Conservation (phyloP, 768 basidiomycete genomes). For the Pleurotus sapidus region DNA sequence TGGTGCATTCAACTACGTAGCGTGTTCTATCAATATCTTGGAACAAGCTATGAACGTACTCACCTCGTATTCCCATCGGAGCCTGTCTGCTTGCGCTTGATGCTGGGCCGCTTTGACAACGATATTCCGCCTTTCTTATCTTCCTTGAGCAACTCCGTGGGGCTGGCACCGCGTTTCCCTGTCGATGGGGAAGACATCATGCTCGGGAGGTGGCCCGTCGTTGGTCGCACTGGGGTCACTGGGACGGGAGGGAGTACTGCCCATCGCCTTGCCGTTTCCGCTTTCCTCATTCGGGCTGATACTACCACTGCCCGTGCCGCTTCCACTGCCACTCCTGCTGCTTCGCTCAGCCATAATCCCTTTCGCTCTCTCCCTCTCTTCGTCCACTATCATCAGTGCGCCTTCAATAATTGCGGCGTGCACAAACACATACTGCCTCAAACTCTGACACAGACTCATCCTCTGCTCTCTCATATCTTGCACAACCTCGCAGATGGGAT, state of each 20-base stretch:
- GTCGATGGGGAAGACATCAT: slow-evolving; percentile 31
- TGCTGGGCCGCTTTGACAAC: slow-evolving; percentile 65
- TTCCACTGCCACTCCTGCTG: slow-evolving; percentile 13
- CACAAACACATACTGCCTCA: slow-evolving; percentile 93
- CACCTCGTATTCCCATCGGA: slow-evolving; percentile 3
- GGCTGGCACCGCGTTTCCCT: slow-evolving; percentile 68
- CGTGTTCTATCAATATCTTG: no score
- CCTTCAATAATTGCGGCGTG: slow-evolving; percentile 86
- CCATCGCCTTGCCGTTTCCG: background rate
- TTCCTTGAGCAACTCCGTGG: slow-evolving; percentile 66
- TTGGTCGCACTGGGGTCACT: slow-evolving; percentile 1
- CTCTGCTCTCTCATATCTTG: slow-evolving; percentile 95
- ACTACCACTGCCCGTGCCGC: slow-evolving; percentile 5
- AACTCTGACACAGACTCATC: slow-evolving; percentile 94
- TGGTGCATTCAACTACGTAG: no score
- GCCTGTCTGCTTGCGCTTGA: slow-evolving; percentile 41
- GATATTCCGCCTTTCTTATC: slow-evolving; percentile 53
- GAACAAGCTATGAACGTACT: background rate
- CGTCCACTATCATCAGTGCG: slow-evolving; percentile 71
- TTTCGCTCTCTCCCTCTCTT: slow-evolving; percentile 45
- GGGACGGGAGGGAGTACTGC: slow-evolving; percentile 1
- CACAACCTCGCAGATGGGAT: slow-evolving; percentile 79
- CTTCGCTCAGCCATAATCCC: slow-evolving; percentile 13
- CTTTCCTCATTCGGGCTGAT: slow-evolving; percentile 7
- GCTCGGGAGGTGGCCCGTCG: background rate